phyloP scores from a whole-genome alignment of 805 yeast species.

The Hanseniaspora mollemarum region DNA sequence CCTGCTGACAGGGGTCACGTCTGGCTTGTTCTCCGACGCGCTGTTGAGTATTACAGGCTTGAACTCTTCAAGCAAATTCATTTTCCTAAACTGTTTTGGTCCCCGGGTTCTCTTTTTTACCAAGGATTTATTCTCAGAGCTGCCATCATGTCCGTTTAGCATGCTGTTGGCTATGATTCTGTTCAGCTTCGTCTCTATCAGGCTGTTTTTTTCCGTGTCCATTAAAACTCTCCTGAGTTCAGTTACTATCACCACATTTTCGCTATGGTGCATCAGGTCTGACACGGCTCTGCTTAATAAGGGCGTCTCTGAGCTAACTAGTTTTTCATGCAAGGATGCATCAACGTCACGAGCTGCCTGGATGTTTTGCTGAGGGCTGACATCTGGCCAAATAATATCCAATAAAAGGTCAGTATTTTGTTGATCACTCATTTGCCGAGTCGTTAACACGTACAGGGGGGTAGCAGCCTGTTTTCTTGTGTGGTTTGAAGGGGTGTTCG shows the following conservation, averaged over 20 bases:
- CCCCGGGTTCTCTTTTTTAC: too few relatives aligned
- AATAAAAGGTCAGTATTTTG: not conserved
- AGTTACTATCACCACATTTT: not conserved
- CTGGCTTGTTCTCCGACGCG: not conserved
- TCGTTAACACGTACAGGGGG: not conserved
- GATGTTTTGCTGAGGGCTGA: too few relatives aligned
- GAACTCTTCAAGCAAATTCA: conserved; percentile 9
- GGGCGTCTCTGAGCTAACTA: not conserved
- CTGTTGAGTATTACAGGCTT: not conserved
- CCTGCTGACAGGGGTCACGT: not conserved
- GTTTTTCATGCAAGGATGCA: not conserved
- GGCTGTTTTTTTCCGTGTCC: not conserved
- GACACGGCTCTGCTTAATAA: not conserved
- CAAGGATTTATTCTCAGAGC: too few relatives aligned
- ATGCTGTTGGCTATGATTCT: not conserved
- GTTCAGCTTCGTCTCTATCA: not conserved
- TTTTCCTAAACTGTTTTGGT: not conserved
- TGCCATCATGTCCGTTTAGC: too few relatives aligned
- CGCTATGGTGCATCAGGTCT: not conserved
- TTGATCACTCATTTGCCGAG: not conserved
- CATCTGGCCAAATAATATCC: conserved; percentile 5
- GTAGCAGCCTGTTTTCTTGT: too few relatives aligned
- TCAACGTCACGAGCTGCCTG: not conserved
- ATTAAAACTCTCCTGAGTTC: not conserved
- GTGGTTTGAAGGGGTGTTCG: too few relatives aligned